A percentile compares a stretch with the other conserved stretches of the same genome.
Conservation (phyloP, 2,329 filamentous ascomycete species). For the Emydomyces testavorans region DNA sequence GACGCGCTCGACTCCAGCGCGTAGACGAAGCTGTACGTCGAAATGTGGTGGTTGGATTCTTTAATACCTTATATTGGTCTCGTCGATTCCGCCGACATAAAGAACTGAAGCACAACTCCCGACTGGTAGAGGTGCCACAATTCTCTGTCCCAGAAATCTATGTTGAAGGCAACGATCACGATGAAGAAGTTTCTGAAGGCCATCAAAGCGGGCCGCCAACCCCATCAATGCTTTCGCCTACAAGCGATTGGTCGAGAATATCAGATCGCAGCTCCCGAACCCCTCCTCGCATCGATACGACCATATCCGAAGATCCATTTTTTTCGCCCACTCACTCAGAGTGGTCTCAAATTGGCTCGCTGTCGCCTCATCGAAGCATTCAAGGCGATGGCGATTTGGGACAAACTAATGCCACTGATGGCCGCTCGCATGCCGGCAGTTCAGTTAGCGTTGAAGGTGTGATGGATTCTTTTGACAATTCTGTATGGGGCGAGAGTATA, state of each 20-base stretch:
- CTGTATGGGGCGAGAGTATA: conserved; percentile 87
- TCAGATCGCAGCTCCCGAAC: conserved; percentile 38
- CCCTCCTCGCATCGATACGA: conserved; percentile 39
- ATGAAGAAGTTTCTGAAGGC: conserved; percentile 13
- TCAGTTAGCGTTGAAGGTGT: conserved; percentile 64
- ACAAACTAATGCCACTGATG: conserved; percentile 13
- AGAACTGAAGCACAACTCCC: conserved; percentile 59
- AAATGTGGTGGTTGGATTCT: conserved; percentile 84
- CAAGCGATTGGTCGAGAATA: not conserved
- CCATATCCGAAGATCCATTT: conserved; percentile 29
- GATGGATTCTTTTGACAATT: conserved; percentile 74
- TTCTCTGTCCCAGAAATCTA: conserved; percentile 82
- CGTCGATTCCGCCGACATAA: conserved; percentile 67
- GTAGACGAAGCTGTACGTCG: conserved; percentile 91
- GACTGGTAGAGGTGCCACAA: conserved; percentile 66
- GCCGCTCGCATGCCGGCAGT: conserved; percentile 34
- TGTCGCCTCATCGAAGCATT: conserved; percentile 24
- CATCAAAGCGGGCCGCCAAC: conserved; percentile 9
- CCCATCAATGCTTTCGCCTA: conserved; percentile 26
- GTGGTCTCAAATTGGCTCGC: conserved; percentile 44
- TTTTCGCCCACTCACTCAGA: conserved; percentile 36
- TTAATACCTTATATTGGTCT: conserved; percentile 82
- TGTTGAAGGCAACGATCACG: conserved; percentile 62
- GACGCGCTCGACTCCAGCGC: conserved; percentile 77
- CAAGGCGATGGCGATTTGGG: conserved; percentile 8